phyloP scores from a whole-genome alignment of 257 asterid genomes.

The Schizonepeta tenuifolia region DNA sequence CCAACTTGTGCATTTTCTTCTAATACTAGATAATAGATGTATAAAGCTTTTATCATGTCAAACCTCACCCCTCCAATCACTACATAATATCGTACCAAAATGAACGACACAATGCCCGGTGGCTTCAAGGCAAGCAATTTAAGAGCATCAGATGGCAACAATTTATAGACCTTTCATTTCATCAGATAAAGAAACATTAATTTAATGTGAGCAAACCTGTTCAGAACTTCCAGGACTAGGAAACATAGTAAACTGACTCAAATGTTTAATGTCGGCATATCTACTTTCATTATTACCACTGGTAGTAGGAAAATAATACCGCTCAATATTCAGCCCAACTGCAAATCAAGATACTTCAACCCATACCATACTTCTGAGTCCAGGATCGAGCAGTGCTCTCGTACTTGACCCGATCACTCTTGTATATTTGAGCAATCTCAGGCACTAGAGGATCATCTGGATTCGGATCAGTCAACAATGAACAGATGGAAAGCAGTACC shows the following conservation, averaged over 20 bases:
- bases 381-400: slow-evolving; percentile 78
- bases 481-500: slow-evolving; percentile 83
- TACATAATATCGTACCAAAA: no score
- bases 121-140: background rate
- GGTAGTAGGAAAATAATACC: background rate
- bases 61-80: no score
- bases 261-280: background rate
- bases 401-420: slow-evolving; percentile 67
- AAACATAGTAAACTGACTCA: background rate
- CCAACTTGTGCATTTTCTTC: no score
- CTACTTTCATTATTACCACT: background rate
- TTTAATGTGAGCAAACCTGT: background rate
- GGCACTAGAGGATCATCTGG: slow-evolving; percentile 90
- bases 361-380: slow-evolving; percentile 89
- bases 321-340: background rate
- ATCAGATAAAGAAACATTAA: background rate
- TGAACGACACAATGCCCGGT: no score
- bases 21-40: no score
- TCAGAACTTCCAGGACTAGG: background rate
- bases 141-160: background rate
- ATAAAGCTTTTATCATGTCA: no score
- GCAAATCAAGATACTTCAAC: slow-evolving; percentile 36
- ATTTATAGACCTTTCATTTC: background rate
- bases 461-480: slow-evolving; percentile 84
- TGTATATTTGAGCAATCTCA: slow-evolving; percentile 82